Percentiles rank a stretch among this genome's conserved stretches.
Conservation (phyloP, 2,329 filamentous ascomycete genomes). For the Exserohilum rostratum region DNA sequence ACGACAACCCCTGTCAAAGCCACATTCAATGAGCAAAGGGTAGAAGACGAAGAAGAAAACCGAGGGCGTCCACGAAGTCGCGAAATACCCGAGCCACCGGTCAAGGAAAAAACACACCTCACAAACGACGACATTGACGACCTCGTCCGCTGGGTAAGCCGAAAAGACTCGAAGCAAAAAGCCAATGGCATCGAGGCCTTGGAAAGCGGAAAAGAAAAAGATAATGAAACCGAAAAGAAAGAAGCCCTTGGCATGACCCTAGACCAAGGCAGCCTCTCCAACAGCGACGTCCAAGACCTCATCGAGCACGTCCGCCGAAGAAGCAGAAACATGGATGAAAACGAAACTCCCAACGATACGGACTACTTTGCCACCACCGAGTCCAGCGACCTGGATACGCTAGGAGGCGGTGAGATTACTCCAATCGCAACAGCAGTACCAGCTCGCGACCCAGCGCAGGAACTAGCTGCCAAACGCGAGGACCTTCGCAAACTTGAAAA, state of each 20-base stretch:
- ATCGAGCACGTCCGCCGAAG: constrained; percentile 10
- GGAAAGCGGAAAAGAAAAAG: too few species aligned
- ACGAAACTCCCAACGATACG: too few species aligned
- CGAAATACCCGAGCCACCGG: constrained; percentile 1
- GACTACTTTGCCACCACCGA: too few species aligned
- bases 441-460: neutral
- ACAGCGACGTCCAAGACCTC: constrained; percentile 14
- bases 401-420: too few species aligned
- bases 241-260: constrained; percentile 26
- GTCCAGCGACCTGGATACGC: too few species aligned
- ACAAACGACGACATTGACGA: constrained; percentile 32
- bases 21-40: neutral
- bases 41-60: constrained; percentile 5
- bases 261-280: constrained; percentile 24
- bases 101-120: constrained; percentile 18
- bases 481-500: constrained; percentile 1
- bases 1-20: constrained; percentile 8
- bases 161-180: constrained; percentile 19
- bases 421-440: too few species aligned
- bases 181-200: neutral
- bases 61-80: constrained; percentile 20
- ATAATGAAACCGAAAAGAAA: constrained; percentile 20
- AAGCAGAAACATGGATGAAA: neutral
- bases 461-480: constrained; percentile 1
- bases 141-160: constrained; percentile 35